phyloP scores from a whole-genome alignment of 2,329 filamentous ascomycete genomes.

The Microcyclospora tardicrescens region DNA sequence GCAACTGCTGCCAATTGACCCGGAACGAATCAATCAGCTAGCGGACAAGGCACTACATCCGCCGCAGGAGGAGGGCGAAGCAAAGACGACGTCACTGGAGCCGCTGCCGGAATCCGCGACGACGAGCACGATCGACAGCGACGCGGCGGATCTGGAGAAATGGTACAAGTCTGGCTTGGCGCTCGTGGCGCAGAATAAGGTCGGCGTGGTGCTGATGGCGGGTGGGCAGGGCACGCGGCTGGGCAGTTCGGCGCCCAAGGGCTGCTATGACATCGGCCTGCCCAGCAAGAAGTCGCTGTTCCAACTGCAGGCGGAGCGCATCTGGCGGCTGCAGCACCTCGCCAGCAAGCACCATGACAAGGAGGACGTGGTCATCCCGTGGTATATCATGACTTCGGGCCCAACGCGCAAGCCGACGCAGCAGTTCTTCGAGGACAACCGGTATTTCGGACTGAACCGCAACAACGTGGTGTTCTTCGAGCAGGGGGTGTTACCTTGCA shows the following conservation, averaged over 20 bases:
- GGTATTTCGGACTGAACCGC: constrained; percentile 77
- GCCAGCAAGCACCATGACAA: constrained; percentile 57
- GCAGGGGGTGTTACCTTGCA: constrained; percentile 91
- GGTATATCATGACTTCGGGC: constrained; percentile 99
- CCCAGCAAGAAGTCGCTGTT: constrained; percentile 90
- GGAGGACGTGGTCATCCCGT: constrained; percentile 59
- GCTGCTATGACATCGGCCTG: constrained; percentile 91
- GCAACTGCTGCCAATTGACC: constrained; percentile 73
- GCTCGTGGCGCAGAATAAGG: constrained; percentile 54
- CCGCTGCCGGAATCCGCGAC: constrained; percentile 76
- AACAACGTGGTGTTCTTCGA: constrained; percentile 89
- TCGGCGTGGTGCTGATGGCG: constrained; percentile 87
- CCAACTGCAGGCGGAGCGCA: constrained; percentile 93
- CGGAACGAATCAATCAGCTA: constrained; percentile 75
- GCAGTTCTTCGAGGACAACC: constrained; percentile 78
- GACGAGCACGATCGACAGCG: constrained; percentile 84
- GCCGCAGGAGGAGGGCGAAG: constrained; percentile 40
- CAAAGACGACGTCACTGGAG: constrained; percentile 49
- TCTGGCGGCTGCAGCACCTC: constrained; percentile 70
- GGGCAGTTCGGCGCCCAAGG: constrained; percentile 90
- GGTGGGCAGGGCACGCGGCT: constrained; percentile 91
- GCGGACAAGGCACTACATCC: constrained; percentile 71
- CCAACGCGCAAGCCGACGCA: constrained; percentile 88
- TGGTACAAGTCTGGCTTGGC: constrained; percentile 68
- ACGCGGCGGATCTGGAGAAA: constrained; percentile 58